Conservation (phyloP, 163 green algal species). For the Chlorella variabilis region DNA sequence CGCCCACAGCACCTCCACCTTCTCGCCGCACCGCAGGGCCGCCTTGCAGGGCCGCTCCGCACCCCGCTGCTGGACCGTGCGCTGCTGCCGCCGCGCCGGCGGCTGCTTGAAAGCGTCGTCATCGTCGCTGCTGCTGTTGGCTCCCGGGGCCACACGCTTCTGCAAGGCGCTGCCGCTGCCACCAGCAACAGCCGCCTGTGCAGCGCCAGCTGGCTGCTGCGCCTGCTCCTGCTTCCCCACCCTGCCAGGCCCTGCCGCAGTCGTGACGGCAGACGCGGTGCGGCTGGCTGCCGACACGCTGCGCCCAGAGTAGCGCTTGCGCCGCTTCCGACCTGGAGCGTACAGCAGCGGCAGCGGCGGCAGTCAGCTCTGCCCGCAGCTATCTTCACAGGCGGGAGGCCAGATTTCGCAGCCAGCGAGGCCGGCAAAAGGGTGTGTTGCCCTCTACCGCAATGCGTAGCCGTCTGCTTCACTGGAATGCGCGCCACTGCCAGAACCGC, state of each 20-base stretch:
- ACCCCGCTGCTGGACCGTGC: not conserved
- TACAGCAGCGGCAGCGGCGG: too few species aligned
- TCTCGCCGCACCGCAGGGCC: not conserved
- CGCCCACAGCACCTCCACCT: conserved; percentile 23
- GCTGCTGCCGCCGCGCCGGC: not conserved
- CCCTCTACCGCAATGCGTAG: too few species aligned
- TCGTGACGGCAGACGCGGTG: not conserved
- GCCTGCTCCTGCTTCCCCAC: too few species aligned
- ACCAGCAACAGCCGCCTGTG: not conserved
- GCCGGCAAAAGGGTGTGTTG: too few species aligned
- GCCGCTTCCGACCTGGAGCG: conserved; percentile 27
- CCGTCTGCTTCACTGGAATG: too few species aligned
- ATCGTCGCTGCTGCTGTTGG: not conserved
- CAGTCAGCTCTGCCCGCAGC: too few species aligned
- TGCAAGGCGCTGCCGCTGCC: not conserved
- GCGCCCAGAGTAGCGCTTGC: not conserved
- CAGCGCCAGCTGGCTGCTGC: not conserved
- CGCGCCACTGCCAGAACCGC: too few species aligned
- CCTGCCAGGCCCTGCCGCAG: not conserved
- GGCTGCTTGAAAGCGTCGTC: conserved; percentile 4
- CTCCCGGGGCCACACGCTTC: too few species aligned
- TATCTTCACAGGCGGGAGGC: too few species aligned
- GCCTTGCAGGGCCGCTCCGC: not conserved
- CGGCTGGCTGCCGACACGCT: not conserved
- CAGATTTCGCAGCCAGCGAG: too few species aligned